Evolutionary conservation across 1,284 basidiomycete genomes (phyloP).

Genomic region (Ustilago trichophora): DNA sequence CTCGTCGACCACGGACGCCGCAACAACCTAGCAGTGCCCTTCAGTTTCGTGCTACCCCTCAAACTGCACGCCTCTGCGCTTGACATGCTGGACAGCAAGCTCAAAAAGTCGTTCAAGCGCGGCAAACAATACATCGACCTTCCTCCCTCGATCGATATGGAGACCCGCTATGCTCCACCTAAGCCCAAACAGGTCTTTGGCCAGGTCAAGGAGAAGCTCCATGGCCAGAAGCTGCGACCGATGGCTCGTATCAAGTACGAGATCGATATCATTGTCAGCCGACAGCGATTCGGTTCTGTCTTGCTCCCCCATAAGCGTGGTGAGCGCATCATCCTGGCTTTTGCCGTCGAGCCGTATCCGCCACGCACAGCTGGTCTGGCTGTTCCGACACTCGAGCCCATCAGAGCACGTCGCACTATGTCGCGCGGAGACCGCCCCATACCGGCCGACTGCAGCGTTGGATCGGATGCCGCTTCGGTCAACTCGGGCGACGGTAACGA

Average conservation of each 20-base stretch:
- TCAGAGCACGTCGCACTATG: constrained; percentile 15
- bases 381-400: constrained; percentile 38
- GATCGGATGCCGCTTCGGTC: constrained; percentile 13
- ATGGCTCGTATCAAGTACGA: constrained; percentile 52
- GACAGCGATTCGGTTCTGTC: constrained; percentile 34
- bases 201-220: constrained; percentile 33
- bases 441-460: constrained; percentile 8
- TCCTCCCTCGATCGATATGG: constrained; percentile 44
- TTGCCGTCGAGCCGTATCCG: constrained; percentile 47
- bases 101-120: constrained; percentile 43
- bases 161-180: constrained; percentile 43
- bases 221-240: constrained; percentile 41
- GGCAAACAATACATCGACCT: constrained; percentile 49
- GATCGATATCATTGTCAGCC: constrained; percentile 48
- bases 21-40: constrained; percentile 50
- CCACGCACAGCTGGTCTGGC: constrained; percentile 42
- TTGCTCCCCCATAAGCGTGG: constrained; percentile 41
- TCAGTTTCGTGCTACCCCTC: constrained; percentile 44
- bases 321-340: constrained; percentile 42
- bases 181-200: constrained; percentile 36
- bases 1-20: constrained; percentile 42
- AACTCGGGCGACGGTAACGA: constrained; percentile 14
- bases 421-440: constrained; percentile 19
- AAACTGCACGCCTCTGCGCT: constrained; percentile 45
- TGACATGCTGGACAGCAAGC: constrained; percentile 47